Evolutionary conservation across 495 filamentous ascomycete species (phyloP).

Genomic region (Podospora comata): DNA sequence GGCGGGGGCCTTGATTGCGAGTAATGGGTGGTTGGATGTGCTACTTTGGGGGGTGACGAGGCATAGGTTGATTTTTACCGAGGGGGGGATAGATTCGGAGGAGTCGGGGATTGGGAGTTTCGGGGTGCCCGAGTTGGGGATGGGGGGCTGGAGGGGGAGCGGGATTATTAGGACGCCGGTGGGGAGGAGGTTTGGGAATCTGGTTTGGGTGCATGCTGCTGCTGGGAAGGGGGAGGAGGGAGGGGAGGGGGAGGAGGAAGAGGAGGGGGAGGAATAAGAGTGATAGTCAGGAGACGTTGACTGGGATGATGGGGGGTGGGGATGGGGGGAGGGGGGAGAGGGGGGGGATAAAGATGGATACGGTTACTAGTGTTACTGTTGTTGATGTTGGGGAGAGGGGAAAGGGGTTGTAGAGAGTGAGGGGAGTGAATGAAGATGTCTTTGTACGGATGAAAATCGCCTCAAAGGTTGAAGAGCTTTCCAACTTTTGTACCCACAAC

Average conservation of each 20-base stretch:
- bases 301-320: constrained; percentile 9
- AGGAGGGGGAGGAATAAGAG: neutral
- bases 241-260: neutral
- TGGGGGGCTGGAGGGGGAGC: neutral
- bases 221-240: neutral
- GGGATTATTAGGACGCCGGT: constrained; percentile 42
- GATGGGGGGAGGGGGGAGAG: constrained; percentile 11
- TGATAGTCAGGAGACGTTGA: constrained; percentile 16
- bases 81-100: constrained; percentile 34
- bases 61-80: constrained; percentile 47
- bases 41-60: constrained; percentile 71
- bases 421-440: too few species aligned
- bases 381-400: constrained; percentile 21
- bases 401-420: neutral
- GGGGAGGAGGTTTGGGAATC: constrained; percentile 41
- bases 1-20: constrained; percentile 69
- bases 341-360: constrained; percentile 45
- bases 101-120: constrained; percentile 49
- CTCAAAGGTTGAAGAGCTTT: too few species aligned
- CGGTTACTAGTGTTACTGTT: constrained; percentile 42
- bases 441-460: too few species aligned
- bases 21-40: constrained; percentile 71
- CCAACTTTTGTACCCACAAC: too few species aligned
- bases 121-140: constrained; percentile 19
- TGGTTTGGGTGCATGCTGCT: constrained; percentile 40